phyloP scores from a whole-genome alignment of 108 stramenopile genomes.

The Nannochloropsis oceanica region DNA sequence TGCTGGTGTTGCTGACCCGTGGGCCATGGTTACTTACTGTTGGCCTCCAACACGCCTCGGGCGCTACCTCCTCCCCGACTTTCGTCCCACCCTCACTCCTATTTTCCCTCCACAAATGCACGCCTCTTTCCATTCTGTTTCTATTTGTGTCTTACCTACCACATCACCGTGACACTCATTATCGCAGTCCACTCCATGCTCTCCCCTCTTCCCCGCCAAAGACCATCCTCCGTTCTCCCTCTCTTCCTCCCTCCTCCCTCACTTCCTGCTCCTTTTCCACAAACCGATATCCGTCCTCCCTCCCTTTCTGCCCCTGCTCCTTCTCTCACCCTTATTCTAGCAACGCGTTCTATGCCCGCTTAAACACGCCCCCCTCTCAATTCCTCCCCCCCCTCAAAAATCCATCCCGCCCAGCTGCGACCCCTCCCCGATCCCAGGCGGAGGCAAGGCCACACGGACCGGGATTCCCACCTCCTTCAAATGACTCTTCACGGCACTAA shows the following conservation, averaged over 20 bases:
- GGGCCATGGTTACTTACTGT: no score
- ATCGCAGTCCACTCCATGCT: not conserved
- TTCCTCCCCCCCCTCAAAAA: not conserved
- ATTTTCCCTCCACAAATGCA: not conserved
- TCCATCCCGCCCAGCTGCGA: not conserved
- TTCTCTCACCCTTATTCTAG: not conserved
- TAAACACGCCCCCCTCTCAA: not conserved
- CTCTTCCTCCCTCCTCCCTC: not conserved
- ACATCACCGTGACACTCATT: not conserved
- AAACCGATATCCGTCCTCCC: not conserved
- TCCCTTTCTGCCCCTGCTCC: not conserved
- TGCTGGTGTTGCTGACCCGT: no score
- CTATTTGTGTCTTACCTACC: not conserved
- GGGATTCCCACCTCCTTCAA: constrained; percentile 57
- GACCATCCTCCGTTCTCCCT: not conserved
- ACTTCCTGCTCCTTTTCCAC: not conserved
- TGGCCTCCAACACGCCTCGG: no score
- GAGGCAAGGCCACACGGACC: constrained; percentile 3
- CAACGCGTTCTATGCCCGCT: not conserved
- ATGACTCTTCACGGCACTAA: constrained; percentile 63
- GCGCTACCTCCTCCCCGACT: not conserved
- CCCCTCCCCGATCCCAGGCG: not conserved
- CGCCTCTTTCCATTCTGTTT: not conserved
- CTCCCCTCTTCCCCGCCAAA: not conserved
- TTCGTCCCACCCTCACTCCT: not conserved